These are phyloP conservation scores for Colletotrichum agaves DNA, from an alignment of 2,329 filamentous ascomycete species.

Conservation along the genomic window DNA sequence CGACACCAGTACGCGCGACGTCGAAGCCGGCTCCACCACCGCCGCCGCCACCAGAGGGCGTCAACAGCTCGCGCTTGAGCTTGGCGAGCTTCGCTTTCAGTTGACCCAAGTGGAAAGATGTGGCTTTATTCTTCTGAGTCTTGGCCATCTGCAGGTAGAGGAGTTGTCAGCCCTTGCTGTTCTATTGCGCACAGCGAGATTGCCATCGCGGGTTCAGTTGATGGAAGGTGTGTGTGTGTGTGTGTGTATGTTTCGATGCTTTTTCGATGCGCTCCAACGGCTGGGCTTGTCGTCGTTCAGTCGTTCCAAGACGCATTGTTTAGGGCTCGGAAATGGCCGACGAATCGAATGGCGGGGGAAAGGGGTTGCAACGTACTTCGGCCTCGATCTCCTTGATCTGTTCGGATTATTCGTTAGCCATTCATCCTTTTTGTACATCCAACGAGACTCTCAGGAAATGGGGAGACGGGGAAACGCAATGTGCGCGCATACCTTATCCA, in stretches of 20 bases:
- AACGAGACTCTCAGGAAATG: neutral
- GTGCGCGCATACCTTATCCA: slow-evolving; percentile 80
- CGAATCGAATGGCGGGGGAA: slow-evolving; percentile 27
- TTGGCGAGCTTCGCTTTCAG: slow-evolving; percentile 98
- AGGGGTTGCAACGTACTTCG: slow-evolving; percentile 72
- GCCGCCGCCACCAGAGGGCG: slow-evolving; percentile 84
- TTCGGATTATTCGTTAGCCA: slow-evolving; percentile 48
- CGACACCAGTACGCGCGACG: slow-evolving; percentile 96
- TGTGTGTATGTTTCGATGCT: too few relatives aligned
- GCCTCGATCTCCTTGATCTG: slow-evolving; percentile 97
- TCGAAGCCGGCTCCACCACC: slow-evolving; percentile 92
- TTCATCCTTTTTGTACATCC: neutral
- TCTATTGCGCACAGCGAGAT: neutral
- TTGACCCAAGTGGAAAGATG: slow-evolving; percentile 92
- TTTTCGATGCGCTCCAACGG: neutral
- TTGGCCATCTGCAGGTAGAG: slow-evolving; percentile 78
- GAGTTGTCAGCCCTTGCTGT: slow-evolving; percentile 3
- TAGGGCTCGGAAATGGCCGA: slow-evolving; percentile 1
- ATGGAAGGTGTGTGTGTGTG: too few relatives aligned
- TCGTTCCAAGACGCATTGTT: neutral
- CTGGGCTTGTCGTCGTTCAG: neutral
- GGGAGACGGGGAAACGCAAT: neutral
- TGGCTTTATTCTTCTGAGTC: slow-evolving; percentile 98
- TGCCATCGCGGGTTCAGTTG: neutral
- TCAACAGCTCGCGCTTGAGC: slow-evolving; percentile 94